phyloP scores from a whole-genome alignment of 306 rosid species.

The Crotalaria pallida region DNA sequence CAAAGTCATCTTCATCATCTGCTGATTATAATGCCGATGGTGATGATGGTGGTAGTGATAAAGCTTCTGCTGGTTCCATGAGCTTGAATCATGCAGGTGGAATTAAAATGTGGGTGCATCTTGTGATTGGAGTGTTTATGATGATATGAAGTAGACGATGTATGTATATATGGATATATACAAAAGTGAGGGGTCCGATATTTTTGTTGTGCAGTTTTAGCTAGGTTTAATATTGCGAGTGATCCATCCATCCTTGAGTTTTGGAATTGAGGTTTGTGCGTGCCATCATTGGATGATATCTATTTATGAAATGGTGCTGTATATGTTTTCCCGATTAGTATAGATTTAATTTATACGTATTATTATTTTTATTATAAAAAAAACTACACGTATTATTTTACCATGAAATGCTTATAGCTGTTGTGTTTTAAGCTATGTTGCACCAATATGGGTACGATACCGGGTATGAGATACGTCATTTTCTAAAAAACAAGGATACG shows the following conservation, averaged over 20 bases:
- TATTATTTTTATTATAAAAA: no score
- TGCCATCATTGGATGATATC: background rate
- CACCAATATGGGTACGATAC: no score
- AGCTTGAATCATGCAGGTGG: no score
- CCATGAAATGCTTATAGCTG: no score
- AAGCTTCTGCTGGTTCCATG: conserved; percentile 12
- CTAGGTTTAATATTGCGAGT: background rate
- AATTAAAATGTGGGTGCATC: background rate
- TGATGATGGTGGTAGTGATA: background rate
- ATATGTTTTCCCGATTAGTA: no score
- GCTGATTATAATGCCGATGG: background rate
- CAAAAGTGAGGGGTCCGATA: background rate
- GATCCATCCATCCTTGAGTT: background rate
- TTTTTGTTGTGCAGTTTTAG: background rate
- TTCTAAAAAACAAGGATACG: no score
- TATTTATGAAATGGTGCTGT: no score
- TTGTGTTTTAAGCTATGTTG: no score
- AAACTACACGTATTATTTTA: no score
- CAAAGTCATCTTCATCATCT: background rate
- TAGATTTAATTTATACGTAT: no score
- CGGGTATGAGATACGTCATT: no score
- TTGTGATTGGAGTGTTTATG: conserved; percentile 14
- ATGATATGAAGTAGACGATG: background rate
- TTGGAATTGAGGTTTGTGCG: background rate
- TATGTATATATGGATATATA: no score